Evolutionary conservation across 2,329 filamentous ascomycete species (phyloP), one percentile per base, ranked within the genome.

Genomic region (Verticillium nonalfalfae): DNA sequence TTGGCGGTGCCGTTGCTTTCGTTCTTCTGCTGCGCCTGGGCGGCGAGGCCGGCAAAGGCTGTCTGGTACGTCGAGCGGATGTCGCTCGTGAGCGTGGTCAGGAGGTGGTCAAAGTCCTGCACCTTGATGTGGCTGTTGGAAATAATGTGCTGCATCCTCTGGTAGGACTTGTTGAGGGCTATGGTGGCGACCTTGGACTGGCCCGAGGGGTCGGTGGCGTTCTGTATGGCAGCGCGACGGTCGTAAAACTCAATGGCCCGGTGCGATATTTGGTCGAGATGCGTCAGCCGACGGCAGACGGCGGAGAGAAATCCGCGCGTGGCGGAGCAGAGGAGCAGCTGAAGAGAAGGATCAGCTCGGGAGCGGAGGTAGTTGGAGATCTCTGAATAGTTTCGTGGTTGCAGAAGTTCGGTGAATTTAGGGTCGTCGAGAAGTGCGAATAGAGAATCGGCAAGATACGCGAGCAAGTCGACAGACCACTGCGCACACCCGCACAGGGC

Each of bases 391-490:
- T 81, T 78, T 33, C 76, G 74, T 7, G 74, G 77, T 6, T 74
- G 69, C n/a, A 86, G 75, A 4, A 84, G 76, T 50, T 75, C 74
- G 68, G 80, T 78, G 65, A 86, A 85, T 56, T 78, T 76, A 3
- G 69, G 69, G 62, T 86, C 83, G 58, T 81, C 78, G 58, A 82
- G 76, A 11, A 88, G 78, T 50, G 79, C 74, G 63, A 87, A 85
- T 2, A 89, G 74, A 18, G 78, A 79, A 67, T 88, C 84, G n/a
- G 78, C 77, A 11, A 88, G 71, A 84, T 85, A 89, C 2, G 82
- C 79, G 56, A 89, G 73, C 14, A 96, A 78, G 63, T 94, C 89
- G 39, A 93, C 79, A 0, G 85, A 85, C 93, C 93, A 97, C 69
- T 85, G 88, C 4, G 90, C 85, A 60, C 92, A 89, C 26, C 91